Percentiles rank a stretch among this genome's conserved stretches.
Evolutionary conservation across 1,284 basidiomycete genomes (phyloP).

Genomic region (Thecaphora thlaspeos): DNA sequence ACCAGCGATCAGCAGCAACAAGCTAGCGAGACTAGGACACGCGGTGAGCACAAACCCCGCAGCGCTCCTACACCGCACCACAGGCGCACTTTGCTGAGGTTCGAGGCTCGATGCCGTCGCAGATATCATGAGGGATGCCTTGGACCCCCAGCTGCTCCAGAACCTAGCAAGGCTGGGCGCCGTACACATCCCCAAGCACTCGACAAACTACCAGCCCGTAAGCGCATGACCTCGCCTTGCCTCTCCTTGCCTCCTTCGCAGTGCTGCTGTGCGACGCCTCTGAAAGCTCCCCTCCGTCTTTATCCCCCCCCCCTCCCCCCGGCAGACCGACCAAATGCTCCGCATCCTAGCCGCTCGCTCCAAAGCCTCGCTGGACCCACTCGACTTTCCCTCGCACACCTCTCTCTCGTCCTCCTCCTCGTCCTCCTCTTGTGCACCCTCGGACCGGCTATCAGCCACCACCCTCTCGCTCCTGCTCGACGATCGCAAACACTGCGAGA

Average conservation of each 20-base stretch:
- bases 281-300: not conserved
- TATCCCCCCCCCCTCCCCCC: not conserved
- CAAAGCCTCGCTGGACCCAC: conserved; percentile 4
- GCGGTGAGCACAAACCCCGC: conserved; percentile 1
- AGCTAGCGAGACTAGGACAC: conserved; percentile 29
- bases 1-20: not conserved
- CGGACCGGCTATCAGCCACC: conserved; percentile 18
- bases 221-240: conserved; percentile 4
- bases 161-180: conserved; percentile 31
- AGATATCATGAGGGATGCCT: conserved; percentile 37
- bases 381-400: conserved; percentile 7
- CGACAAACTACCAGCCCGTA: conserved; percentile 29
- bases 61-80: too few relatives aligned
- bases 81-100: not conserved
- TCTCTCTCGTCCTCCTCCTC: conserved; percentile 1
- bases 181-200: conserved; percentile 33
- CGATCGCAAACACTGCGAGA: conserved; percentile 36
- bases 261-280: too few relatives aligned
- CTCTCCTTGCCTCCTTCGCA: too few relatives aligned
- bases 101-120: conserved; percentile 1
- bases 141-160: conserved; percentile 34
- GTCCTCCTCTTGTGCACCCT: not conserved
- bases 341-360: conserved; percentile 33
- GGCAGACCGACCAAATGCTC: conserved; percentile 36
- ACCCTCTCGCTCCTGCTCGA: conserved; percentile 31